phyloP scores from a whole-genome alignment of 441 rosid species.

The Erodium trifolium region DNA sequence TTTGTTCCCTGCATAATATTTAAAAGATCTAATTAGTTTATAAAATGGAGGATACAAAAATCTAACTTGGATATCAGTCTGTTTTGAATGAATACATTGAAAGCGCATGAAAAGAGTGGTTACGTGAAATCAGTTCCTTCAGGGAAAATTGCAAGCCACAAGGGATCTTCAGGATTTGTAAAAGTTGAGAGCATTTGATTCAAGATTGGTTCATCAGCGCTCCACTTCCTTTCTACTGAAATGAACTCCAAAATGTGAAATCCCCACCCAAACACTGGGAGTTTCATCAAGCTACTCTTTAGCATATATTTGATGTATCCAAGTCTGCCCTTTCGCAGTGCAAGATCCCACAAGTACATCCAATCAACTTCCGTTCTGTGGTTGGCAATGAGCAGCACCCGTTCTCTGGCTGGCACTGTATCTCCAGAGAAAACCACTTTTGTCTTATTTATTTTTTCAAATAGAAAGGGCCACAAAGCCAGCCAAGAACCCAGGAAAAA shows the following conservation, averaged over 20 bases:
- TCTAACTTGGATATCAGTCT: too few species aligned
- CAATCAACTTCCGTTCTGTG: conserved; percentile 96
- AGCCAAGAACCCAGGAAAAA: conserved; percentile 72
- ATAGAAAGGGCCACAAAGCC: conserved; percentile 87
- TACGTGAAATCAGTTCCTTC: conserved; percentile 99
- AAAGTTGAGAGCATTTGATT: conserved; percentile 58
- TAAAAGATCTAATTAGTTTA: neutral
- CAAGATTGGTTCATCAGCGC: conserved; percentile 64
- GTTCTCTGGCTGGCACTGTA: conserved; percentile 46
- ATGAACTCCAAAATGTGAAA: conserved; percentile 90
- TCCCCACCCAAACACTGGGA: conserved; percentile 94
- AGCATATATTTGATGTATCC: conserved; percentile 79
- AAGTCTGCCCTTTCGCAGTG: conserved; percentile 69
- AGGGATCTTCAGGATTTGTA: conserved; percentile 66
- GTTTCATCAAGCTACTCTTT: conserved; percentile 89
- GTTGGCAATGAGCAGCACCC: conserved; percentile 70
- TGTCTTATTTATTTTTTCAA: conserved; percentile 78
- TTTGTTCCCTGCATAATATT: conserved; percentile 58
- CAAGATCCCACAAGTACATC: conserved; percentile 97
- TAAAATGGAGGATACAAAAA: neutral
- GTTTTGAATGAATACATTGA: neutral
- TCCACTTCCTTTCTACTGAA: conserved; percentile 93
- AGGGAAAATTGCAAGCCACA: conserved; percentile 97
- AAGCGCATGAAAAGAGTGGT: conserved; percentile 16
- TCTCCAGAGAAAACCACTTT: conserved; percentile 76